These are phyloP conservation scores for Heritiera fomes DNA, from an alignment of 345 rosid species.

Conservation along the genomic window DNA sequence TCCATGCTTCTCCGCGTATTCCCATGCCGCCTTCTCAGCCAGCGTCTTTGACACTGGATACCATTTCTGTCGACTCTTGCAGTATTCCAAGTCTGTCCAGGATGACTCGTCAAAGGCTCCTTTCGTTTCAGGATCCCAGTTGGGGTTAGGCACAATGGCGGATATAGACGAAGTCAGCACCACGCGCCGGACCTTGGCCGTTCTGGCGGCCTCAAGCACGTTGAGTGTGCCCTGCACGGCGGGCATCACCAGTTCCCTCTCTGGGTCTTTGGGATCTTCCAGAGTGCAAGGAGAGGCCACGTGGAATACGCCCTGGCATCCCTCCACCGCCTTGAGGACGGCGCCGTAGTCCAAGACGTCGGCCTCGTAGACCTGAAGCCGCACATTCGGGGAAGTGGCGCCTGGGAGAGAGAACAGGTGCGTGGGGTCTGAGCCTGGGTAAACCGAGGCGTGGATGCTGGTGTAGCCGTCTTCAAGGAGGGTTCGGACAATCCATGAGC, in stretches of 20 bases:
- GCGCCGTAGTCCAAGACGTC: slow-evolving; percentile 63
- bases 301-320: slow-evolving; percentile 82
- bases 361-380: slow-evolving; percentile 50
- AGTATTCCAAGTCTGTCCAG: slow-evolving; percentile 79
- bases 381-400: slow-evolving; percentile 30
- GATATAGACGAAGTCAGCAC: slow-evolving; percentile 82
- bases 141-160: slow-evolving; percentile 70
- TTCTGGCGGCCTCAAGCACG: slow-evolving; percentile 64
- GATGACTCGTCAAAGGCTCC: slow-evolving; percentile 63
- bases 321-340: slow-evolving; percentile 54
- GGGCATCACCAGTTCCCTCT: slow-evolving; percentile 64
- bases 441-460: slow-evolving; percentile 57
- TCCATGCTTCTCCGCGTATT: slow-evolving; percentile 58
- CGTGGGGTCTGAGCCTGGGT: slow-evolving; percentile 62
- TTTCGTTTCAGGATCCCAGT: slow-evolving; percentile 47
- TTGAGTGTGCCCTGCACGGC: slow-evolving; percentile 81
- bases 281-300: slow-evolving; percentile 88
- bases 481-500: slow-evolving; percentile 67
- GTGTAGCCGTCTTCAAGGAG: slow-evolving; percentile 57
- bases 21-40: slow-evolving; percentile 87
- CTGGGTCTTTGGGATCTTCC: slow-evolving; percentile 60
- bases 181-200: slow-evolving; percentile 62
- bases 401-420: slow-evolving; percentile 51
- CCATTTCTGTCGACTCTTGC: slow-evolving; percentile 75
- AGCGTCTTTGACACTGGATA: slow-evolving; percentile 77